Percentiles rank a stretch among this genome's conserved stretches.
Conservation (phyloP, 352 stramenopile genomes). For the Phytophthora meadii region DNA sequence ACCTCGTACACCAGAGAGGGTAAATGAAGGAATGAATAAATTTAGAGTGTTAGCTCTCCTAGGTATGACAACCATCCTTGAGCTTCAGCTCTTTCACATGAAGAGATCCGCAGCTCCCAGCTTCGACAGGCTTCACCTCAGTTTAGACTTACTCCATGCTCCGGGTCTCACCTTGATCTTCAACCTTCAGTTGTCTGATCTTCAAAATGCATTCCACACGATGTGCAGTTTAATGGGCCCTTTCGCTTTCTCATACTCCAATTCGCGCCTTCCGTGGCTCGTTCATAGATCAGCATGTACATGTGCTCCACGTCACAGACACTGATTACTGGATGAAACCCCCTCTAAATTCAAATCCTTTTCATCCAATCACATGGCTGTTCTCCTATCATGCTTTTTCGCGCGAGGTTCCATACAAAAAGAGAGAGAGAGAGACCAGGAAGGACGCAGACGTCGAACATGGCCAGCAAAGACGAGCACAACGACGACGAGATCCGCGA, state of each 20-base stretch:
- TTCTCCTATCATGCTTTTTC: constrained; percentile 3
- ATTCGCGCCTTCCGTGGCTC: too few relatives aligned
- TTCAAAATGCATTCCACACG: too few relatives aligned
- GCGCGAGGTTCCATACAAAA: constrained; percentile 26
- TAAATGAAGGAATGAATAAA: too few relatives aligned
- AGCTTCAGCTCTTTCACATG: too few relatives aligned
- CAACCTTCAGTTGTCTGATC: too few relatives aligned
- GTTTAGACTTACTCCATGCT: too few relatives aligned
- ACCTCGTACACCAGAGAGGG: too few relatives aligned
- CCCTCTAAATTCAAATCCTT: constrained; percentile 2
- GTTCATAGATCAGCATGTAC: background rate
- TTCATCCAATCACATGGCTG: constrained; percentile 14
- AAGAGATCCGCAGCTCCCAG: too few relatives aligned
- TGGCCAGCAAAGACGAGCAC: constrained; percentile 86
- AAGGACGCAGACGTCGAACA: constrained; percentile 33
- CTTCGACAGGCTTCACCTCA: too few relatives aligned
- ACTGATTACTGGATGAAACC: constrained; percentile 11
- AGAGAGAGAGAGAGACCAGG: constrained; percentile 1
- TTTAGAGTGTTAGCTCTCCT: too few relatives aligned
- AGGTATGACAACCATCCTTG: too few relatives aligned
- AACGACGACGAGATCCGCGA: constrained; percentile 93
- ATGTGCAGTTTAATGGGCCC: background rate
- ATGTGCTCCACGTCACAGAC: constrained; percentile 20
- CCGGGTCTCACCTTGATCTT: too few relatives aligned
- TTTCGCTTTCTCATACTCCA: background rate